phyloP scores from a whole-genome alignment of 129 eudicot genomes.

The Chrysanthemum seticuspe region DNA sequence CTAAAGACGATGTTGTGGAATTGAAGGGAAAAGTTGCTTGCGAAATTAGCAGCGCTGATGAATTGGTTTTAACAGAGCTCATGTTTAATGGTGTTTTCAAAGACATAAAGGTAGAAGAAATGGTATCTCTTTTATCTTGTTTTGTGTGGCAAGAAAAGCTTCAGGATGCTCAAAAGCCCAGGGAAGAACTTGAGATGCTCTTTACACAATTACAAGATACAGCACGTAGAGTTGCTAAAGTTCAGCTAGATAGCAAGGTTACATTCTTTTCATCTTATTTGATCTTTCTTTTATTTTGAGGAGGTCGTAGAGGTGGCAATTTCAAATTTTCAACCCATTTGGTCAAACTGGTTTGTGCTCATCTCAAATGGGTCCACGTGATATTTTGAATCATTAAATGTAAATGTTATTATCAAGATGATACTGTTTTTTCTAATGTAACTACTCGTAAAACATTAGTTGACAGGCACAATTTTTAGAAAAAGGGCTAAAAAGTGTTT shows the following conservation, averaged over 20 bases:
- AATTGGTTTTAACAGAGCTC: constrained; percentile 80
- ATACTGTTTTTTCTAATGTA: too few species aligned
- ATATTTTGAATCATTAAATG: too few species aligned
- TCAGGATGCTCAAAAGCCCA: constrained; percentile 87
- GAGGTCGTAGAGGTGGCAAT: background rate
- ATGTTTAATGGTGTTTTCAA: constrained; percentile 79
- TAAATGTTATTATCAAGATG: too few species aligned
- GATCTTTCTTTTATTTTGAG: background rate
- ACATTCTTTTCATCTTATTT: background rate
- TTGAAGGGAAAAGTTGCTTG: constrained; percentile 96
- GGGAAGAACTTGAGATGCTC: constrained; percentile 88
- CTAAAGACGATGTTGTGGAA: constrained; percentile 86
- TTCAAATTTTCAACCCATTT: too few species aligned
- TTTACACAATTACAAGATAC: constrained; percentile 83
- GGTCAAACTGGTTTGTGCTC: too few species aligned
- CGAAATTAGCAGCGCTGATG: constrained; percentile 98
- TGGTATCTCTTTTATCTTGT: constrained; percentile 93
- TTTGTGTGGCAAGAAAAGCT: constrained; percentile 99
- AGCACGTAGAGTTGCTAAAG: constrained; percentile 84
- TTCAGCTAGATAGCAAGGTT: constrained; percentile 98
- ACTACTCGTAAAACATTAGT: too few species aligned
- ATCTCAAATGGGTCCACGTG: too few species aligned
- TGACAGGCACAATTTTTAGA: too few species aligned
- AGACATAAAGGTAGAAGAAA: constrained; percentile 81
- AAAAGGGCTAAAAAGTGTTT: too few species aligned